Percentiles rank a stretch among this genome's conserved stretches.
These are phyloP conservation scores for Zymoseptoria crescenta DNA, from an alignment of 2,329 filamentous ascomycete species.

Conservation along the genomic window DNA sequence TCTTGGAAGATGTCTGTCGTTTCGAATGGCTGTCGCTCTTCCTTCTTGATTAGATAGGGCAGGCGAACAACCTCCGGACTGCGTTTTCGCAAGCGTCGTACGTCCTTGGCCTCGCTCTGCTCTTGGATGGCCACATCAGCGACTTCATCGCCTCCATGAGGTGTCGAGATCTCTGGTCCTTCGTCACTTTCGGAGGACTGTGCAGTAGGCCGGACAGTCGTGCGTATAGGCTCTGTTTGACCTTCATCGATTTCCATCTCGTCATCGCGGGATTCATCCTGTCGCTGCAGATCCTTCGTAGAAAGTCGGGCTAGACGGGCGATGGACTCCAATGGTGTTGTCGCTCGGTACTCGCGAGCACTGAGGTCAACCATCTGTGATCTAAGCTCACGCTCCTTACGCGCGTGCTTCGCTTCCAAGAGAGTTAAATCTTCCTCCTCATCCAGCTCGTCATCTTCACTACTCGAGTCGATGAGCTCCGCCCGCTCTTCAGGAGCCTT, in stretches of 20 bases:
- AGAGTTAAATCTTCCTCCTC: constrained; percentile 42
- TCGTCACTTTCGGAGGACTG: constrained; percentile 25
- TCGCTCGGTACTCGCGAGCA: constrained; percentile 35
- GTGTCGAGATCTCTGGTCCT: constrained; percentile 26
- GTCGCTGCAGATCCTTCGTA: constrained; percentile 22
- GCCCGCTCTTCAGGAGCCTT: constrained; percentile 19
- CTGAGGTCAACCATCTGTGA: constrained; percentile 38
- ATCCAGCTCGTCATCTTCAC: constrained; percentile 33
- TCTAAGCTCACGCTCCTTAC: constrained; percentile 38
- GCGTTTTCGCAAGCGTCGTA: constrained; percentile 23
- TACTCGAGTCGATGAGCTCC: constrained; percentile 28
- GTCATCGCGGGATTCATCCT: constrained; percentile 17
- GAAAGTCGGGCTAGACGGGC: constrained; percentile 35
- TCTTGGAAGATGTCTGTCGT: constrained; percentile 34
- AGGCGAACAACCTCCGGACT: constrained; percentile 36
- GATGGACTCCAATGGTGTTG: constrained; percentile 37
- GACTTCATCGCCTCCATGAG: constrained; percentile 23
- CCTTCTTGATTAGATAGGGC: constrained; percentile 37
- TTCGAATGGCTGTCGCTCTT: constrained; percentile 30
- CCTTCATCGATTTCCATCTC: constrained; percentile 23
- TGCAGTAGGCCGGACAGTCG: constrained; percentile 12
- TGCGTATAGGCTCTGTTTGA: neutral
- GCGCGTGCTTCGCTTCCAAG: constrained; percentile 40
- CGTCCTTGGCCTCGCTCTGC: constrained; percentile 14
- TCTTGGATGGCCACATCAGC: constrained; percentile 18